Conservation (phyloP, 1,284 basidiomycete species). For the Ceratobasidium papillatum region DNA sequence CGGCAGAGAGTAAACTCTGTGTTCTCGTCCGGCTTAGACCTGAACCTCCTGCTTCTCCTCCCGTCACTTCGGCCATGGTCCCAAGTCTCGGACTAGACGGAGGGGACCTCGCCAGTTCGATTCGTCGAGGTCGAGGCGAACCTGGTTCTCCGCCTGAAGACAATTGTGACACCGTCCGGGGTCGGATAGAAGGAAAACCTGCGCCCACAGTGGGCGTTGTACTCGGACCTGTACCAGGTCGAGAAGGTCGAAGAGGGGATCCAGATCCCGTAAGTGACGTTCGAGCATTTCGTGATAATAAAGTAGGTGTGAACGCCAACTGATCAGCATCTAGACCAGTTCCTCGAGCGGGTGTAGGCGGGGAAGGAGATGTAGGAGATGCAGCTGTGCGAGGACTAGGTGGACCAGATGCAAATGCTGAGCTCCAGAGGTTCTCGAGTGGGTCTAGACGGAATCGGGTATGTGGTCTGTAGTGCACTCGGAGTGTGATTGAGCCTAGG, state of each 20-base stretch:
- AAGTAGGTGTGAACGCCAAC: slow-evolving; percentile 68
- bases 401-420: slow-evolving; percentile 57
- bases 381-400: slow-evolving; percentile 8
- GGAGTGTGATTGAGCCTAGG: slow-evolving; percentile 67
- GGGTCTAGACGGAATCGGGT: slow-evolving; percentile 77
- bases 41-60: slow-evolving; percentile 13
- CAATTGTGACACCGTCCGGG: slow-evolving; percentile 8
- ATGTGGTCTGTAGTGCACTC: slow-evolving; percentile 67
- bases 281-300: slow-evolving; percentile 57
- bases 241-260: slow-evolving; percentile 24
- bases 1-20: slow-evolving; percentile 11
- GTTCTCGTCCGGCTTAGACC: slow-evolving; percentile 25
- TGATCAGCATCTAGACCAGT: slow-evolving; percentile 48
- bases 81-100: slow-evolving; percentile 2
- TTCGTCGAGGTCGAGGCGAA: neutral
- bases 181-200: slow-evolving; percentile 1
- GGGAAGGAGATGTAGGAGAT: slow-evolving; percentile 56
- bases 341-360: neutral
- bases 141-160: neutral
- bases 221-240: neutral
- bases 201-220: neutral
- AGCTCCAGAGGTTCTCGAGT: slow-evolving; percentile 74
- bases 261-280: slow-evolving; percentile 32
- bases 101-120: neutral
- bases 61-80: neutral